These are phyloP conservation scores for Wallacemonas rigidus DNA, from an alignment of 208 protist genomes.

Conservation along the genomic window DNA sequence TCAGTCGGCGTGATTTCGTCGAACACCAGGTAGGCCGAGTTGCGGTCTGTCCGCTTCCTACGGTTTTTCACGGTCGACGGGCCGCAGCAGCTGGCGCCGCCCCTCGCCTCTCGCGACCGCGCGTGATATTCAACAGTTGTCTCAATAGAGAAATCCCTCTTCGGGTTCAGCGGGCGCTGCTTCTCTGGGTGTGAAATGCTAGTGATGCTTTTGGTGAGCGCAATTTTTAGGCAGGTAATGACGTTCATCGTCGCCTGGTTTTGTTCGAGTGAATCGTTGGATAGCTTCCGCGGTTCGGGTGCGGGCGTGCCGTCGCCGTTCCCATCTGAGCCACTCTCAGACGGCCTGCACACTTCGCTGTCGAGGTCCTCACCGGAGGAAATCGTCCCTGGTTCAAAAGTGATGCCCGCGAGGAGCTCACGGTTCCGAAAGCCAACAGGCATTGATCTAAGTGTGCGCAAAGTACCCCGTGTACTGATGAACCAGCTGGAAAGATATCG, in stretches of 20 bases:
- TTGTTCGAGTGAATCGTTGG: slow-evolving; percentile 2
- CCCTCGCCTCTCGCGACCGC: not conserved
- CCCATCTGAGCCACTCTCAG: slow-evolving; percentile 14
- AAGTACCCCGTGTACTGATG: no score
- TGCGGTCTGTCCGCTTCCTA: not conserved
- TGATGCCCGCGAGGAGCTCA: slow-evolving; percentile 70
- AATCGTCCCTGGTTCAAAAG: slow-evolving; percentile 39
- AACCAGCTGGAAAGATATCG: no score
- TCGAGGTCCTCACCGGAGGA: slow-evolving; percentile 31
- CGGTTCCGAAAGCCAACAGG: slow-evolving; percentile 38
- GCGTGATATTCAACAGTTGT: slow-evolving; percentile 55
- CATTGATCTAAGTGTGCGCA: not conserved
- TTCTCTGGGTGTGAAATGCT: slow-evolving; percentile 87
- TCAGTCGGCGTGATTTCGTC: slow-evolving; percentile 7
- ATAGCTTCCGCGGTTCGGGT: not conserved
- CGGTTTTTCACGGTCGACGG: slow-evolving; percentile 16
- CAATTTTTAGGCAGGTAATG: slow-evolving; percentile 83
- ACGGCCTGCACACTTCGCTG: slow-evolving; percentile 17
- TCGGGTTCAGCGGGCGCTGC: slow-evolving; percentile 73
- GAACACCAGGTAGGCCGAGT: slow-evolving; percentile 6
- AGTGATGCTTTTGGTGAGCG: slow-evolving; percentile 67
- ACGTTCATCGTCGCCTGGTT: slow-evolving; percentile 63
- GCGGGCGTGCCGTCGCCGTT: slow-evolving; percentile 11
- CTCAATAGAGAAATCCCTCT: slow-evolving; percentile 82
- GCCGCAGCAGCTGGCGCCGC: slow-evolving; percentile 38